Evolutionary conservation across 139 green algal species (phyloP).

Genomic region (Chlamydomonas schloesseri): DNA sequence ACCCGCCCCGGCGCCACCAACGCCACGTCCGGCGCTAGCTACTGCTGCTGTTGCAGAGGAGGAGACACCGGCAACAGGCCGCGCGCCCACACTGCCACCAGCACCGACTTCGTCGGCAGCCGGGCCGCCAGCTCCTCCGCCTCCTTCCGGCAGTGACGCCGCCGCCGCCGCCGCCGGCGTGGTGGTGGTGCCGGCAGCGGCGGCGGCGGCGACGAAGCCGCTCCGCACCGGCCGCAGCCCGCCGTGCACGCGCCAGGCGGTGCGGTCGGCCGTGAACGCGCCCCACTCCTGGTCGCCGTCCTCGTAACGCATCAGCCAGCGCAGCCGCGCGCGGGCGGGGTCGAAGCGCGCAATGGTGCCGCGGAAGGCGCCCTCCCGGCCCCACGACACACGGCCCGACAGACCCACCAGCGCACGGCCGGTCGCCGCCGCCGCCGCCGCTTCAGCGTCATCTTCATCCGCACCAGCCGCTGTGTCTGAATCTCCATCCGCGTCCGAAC

Average conservation of each 20-base stretch:
- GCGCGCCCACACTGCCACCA: too few relatives aligned
- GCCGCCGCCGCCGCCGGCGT: neutral
- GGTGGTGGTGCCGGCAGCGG: neutral
- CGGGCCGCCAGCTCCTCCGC: too few relatives aligned
- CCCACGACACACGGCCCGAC: conserved; percentile 7
- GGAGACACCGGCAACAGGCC: too few relatives aligned
- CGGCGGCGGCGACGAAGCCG: neutral
- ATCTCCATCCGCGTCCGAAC: too few relatives aligned
- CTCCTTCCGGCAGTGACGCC: neutral
- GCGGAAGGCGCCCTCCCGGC: conserved; percentile 10
- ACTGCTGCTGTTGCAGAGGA: too few relatives aligned
- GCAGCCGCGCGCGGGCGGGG: neutral
- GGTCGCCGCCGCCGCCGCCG: too few relatives aligned
- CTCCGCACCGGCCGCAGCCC: neutral
- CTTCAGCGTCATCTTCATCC: too few relatives aligned
- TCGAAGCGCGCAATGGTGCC: conserved; percentile 26
- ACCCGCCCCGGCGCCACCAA: too few relatives aligned
- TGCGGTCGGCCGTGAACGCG: conserved; percentile 1
- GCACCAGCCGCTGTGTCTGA: too few relatives aligned
- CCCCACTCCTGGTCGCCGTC: conserved; percentile 41
- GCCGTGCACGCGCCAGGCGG: conserved; percentile 12
- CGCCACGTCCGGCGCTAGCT: too few relatives aligned
- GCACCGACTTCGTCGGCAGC: too few relatives aligned
- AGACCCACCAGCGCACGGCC: too few relatives aligned
- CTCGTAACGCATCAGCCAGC: conserved; percentile 23